phyloP scores from a whole-genome alignment of 495 filamentous ascomycete species.

The Daldinia vernicosa region DNA sequence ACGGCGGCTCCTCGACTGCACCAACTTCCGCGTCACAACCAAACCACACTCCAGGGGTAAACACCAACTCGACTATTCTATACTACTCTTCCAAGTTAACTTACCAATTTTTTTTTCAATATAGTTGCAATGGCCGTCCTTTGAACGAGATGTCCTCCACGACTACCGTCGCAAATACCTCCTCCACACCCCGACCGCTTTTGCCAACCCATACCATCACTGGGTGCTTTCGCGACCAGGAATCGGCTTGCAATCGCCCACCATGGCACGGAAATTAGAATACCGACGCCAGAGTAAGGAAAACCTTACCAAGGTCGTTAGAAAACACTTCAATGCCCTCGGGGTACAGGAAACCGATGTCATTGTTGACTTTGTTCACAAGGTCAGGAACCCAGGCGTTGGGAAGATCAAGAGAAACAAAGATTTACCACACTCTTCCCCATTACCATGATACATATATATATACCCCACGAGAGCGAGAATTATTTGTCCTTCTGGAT shows the following conservation, averaged over 20 bases:
- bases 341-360: slow-evolving; percentile 88
- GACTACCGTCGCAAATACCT: slow-evolving; percentile 82
- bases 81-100: slow-evolving; percentile 14
- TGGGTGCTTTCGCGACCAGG: slow-evolving; percentile 74
- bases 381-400: slow-evolving; percentile 62
- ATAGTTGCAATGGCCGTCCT: slow-evolving; percentile 80
- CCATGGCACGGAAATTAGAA: slow-evolving; percentile 70
- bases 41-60: slow-evolving; percentile 43
- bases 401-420: slow-evolving; percentile 46
- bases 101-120: slow-evolving; percentile 31
- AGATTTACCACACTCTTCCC: slow-evolving; percentile 44
- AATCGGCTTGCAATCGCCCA: slow-evolving; percentile 76
- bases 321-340: slow-evolving; percentile 90
- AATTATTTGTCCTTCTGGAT: slow-evolving; percentile 25
- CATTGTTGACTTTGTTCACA: slow-evolving; percentile 87
- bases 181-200: slow-evolving; percentile 74
- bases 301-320: slow-evolving; percentile 79
- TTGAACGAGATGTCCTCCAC: slow-evolving; percentile 76
- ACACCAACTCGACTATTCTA: not conserved
- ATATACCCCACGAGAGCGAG: slow-evolving; percentile 36
- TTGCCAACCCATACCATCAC: slow-evolving; percentile 74
- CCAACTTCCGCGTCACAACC: slow-evolving; percentile 32
- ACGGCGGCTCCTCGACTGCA: slow-evolving; percentile 39
- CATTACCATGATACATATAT: slow-evolving; percentile 42
- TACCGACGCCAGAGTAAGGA: slow-evolving; percentile 76